phyloP scores from a whole-genome alignment of 2,329 filamentous ascomycete genomes.

The Ophiostoma ips region DNA sequence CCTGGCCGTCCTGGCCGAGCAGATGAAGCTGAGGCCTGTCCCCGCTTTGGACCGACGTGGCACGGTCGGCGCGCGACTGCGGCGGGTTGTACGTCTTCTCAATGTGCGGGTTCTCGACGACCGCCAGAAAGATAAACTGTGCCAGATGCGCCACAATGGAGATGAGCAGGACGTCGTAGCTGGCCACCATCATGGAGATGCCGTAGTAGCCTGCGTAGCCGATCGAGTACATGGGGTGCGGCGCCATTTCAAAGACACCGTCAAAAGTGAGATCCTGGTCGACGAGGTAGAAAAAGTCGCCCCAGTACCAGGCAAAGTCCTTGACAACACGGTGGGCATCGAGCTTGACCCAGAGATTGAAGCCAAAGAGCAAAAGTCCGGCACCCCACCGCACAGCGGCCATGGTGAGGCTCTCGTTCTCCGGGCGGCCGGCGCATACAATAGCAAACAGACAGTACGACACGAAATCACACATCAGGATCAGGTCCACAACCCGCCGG shows the following conservation, averaged over 20 bases:
- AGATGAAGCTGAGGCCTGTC: neutral
- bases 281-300: conserved; percentile 97
- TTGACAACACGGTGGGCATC: conserved; percentile 97
- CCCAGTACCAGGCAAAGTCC: conserved; percentile 99
- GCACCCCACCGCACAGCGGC: conserved; percentile 62
- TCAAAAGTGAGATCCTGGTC: conserved; percentile 97
- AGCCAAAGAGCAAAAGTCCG: conserved; percentile 67
- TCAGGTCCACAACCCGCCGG: conserved; percentile 86
- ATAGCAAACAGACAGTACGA: conserved; percentile 95
- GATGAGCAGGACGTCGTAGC: conserved; percentile 94
- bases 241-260: conserved; percentile 97
- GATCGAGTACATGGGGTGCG: conserved; percentile 97
- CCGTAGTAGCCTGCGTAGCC: conserved; percentile 97
- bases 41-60: conserved; percentile 13
- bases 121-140: conserved; percentile 82
- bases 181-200: conserved; percentile 94
- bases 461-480: conserved; percentile 96
- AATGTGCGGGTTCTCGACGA: conserved; percentile 95
- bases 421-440: conserved; percentile 65
- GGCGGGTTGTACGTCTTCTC: conserved; percentile 95
- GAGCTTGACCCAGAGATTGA: conserved; percentile 97
- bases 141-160: conserved; percentile 89
- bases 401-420: conserved; percentile 55
- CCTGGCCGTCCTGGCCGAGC: conserved; percentile 6
- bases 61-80: conserved; percentile 48